Conservation (phyloP, 441 rosid genomes). For the Mallotus japonicus region DNA sequence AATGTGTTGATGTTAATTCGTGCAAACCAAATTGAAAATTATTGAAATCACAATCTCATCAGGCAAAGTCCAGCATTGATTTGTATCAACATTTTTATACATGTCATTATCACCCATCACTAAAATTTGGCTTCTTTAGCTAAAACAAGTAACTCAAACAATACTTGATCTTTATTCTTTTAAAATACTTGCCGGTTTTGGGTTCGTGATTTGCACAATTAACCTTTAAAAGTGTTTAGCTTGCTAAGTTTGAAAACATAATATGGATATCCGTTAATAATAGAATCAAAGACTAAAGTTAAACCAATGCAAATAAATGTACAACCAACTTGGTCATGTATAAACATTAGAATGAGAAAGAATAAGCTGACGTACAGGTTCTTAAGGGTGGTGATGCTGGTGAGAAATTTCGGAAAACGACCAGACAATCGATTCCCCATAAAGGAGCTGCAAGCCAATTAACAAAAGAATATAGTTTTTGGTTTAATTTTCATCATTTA, state of each 20-base stretch:
- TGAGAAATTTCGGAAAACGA: slow-evolving; percentile 71
- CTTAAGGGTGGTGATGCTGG: slow-evolving; percentile 54
- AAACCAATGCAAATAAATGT: no score
- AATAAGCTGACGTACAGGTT: slow-evolving; percentile 53
- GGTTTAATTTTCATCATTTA: not conserved
- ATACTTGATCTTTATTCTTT: not conserved
- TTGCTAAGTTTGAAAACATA: not conserved
- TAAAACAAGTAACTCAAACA: not conserved
- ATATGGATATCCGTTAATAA: no score
- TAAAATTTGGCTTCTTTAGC: not conserved
- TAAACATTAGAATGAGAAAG: not conserved
- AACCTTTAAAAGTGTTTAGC: not conserved
- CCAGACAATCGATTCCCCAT: slow-evolving; percentile 92
- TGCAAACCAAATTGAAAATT: slow-evolving; percentile 7
- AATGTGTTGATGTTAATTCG: not conserved
- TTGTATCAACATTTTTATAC: not conserved
- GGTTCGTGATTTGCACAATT: not conserved
- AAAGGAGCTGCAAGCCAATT: slow-evolving; percentile 49
- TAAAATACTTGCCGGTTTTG: not conserved
- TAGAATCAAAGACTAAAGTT: no score
- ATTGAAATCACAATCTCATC: not conserved
- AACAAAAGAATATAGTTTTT: slow-evolving; percentile 13
- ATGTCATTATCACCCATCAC: not conserved
- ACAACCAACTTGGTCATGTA: not conserved
- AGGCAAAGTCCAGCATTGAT: not conserved